Evolutionary conservation across 1,284 basidiomycete species (phyloP).

Genomic region (Trametes sp.): DNA sequence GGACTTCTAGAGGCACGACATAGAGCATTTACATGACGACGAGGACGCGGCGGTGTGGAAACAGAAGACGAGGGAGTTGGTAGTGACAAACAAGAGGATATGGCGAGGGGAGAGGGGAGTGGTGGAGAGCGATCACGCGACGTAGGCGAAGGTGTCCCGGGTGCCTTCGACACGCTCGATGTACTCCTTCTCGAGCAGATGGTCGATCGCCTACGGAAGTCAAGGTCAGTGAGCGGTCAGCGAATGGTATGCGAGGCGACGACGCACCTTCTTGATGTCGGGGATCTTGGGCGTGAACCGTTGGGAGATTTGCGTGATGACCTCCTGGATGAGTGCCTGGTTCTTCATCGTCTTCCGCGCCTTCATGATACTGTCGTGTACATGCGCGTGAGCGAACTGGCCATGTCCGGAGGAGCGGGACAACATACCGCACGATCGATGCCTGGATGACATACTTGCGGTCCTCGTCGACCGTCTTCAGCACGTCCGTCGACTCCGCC

Average conservation of each 20-base stretch:
- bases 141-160: constrained; percentile 81
- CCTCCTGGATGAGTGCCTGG: constrained; percentile 92
- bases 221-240: background rate
- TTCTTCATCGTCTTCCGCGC: constrained; percentile 98
- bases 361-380: constrained; percentile 87
- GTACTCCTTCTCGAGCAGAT: constrained; percentile 96
- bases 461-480: constrained; percentile 98
- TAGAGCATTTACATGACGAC: constrained; percentile 29
- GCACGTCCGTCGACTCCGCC: constrained; percentile 89
- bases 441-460: constrained; percentile 98
- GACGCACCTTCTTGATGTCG: constrained; percentile 86
- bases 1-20: constrained; percentile 35
- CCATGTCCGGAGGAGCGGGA: background rate
- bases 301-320: constrained; percentile 90
- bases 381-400: background rate
- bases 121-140: constrained; percentile 57
- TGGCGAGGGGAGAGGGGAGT: background rate
- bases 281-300: constrained; percentile 91
- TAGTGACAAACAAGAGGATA: background rate
- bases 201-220: constrained; percentile 86
- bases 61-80: background rate
- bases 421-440: constrained; percentile 88
- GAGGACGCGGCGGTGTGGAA: constrained; percentile 1
- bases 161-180: constrained; percentile 91
- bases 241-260: background rate